Conservation (phyloP, 331 rosid genomes). For the Dryas integrifolia region DNA sequence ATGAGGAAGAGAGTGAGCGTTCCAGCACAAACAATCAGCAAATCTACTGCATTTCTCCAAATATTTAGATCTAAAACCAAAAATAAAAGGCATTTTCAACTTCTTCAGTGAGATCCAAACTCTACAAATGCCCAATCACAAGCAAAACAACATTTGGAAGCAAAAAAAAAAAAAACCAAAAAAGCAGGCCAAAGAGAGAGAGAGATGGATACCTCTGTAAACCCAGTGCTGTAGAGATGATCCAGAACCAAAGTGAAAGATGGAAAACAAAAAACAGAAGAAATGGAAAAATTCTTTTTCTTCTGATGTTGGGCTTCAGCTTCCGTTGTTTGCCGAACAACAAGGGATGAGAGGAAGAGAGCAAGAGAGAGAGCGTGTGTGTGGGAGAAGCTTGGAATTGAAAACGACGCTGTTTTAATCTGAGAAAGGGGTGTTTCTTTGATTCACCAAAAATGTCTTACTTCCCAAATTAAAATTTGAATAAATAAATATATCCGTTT, state of each 20-base stretch:
- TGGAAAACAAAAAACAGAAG: neutral
- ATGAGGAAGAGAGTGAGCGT: neutral
- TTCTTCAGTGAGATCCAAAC: slow-evolving; percentile 12
- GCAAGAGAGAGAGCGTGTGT: neutral
- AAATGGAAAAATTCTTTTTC: neutral
- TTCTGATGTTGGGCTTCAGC: too few relatives aligned
- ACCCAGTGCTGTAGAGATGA: neutral
- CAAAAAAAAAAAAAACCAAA: neutral
- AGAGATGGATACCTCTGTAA: neutral
- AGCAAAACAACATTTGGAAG: neutral
- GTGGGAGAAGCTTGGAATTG: neutral
- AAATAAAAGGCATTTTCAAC: neutral
- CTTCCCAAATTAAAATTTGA: neutral
- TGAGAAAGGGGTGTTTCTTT: slow-evolving; percentile 8
- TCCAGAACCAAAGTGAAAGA: neutral
- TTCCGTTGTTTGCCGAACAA: neutral
- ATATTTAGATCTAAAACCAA: slow-evolving; percentile 19
- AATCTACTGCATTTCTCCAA: neutral
- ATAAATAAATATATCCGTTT: neutral
- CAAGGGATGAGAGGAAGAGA: neutral
- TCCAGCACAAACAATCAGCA: neutral
- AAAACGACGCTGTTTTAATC: neutral
- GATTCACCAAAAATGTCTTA: neutral
- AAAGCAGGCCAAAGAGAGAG: neutral
- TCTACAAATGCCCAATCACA: neutral